Evolutionary conservation across 2,329 filamentous ascomycete genomes (phyloP).

Genomic region (Epichloe elymi): DNA sequence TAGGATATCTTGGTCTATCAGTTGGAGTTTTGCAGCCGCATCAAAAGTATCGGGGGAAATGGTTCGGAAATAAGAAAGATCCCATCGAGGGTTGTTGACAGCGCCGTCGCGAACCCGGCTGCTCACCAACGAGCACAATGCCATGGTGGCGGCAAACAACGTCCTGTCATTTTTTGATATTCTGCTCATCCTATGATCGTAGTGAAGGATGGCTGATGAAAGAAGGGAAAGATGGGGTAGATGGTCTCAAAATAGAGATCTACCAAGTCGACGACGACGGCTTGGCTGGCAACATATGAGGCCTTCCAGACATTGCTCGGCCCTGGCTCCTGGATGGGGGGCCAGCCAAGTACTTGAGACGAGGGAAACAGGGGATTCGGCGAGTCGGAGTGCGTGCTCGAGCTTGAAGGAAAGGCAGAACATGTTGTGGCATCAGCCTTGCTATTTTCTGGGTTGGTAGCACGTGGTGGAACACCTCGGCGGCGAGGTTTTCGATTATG

Average conservation of each 20-base stretch:
- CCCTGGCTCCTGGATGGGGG: neutral
- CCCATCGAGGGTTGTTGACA: conserved; percentile 22
- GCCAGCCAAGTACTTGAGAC: neutral
- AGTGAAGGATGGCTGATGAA: conserved; percentile 31
- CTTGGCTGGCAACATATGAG: conserved; percentile 2
- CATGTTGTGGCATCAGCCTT: neutral
- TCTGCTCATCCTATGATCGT: conserved; percentile 26
- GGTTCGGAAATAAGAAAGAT: conserved; percentile 27
- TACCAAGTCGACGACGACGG: conserved; percentile 26
- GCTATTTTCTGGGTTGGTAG: conserved; percentile 9
- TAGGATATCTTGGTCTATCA: conserved; percentile 4
- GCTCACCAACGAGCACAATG: conserved; percentile 35
- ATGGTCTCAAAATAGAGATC: conserved; percentile 38
- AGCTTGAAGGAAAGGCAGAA: neutral
- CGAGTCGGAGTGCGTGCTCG: neutral
- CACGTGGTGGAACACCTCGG: conserved; percentile 12
- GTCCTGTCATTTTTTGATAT: conserved; percentile 26
- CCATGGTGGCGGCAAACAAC: conserved; percentile 37
- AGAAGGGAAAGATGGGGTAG: conserved; percentile 40
- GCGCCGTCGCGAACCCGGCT: conserved; percentile 37
- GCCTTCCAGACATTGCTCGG: neutral
- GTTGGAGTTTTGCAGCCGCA: conserved; percentile 8
- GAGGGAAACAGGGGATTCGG: neutral
- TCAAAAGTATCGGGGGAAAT: conserved; percentile 12
- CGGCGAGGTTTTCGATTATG: conserved; percentile 29